phyloP scores from a whole-genome alignment of 139 green algal species.

The Chlorokybus atmophyticus region DNA sequence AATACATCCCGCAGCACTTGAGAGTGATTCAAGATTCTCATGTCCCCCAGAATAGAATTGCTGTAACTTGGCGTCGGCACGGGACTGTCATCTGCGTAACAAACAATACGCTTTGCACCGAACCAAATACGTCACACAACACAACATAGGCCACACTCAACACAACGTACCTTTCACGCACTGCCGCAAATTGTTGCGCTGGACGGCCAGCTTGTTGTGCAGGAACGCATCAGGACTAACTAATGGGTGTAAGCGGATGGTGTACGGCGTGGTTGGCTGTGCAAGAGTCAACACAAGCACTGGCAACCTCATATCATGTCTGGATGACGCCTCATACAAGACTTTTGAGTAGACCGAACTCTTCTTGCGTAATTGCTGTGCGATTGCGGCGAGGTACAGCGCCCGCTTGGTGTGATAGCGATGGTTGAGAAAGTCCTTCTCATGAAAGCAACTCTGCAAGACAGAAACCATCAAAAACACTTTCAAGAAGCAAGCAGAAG shows the following conservation, averaged over 20 bases:
- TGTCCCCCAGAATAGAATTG: conserved; percentile 12
- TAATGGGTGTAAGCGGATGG: conserved; percentile 9
- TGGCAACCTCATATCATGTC: conserved; percentile 23
- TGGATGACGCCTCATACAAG: too few species aligned
- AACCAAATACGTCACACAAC: background rate
- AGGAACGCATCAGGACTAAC: conserved; percentile 6
- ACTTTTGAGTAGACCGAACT: too few species aligned
- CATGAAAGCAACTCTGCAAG: conserved; percentile 20
- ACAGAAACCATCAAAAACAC: background rate
- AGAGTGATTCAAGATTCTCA: background rate
- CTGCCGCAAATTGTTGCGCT: conserved; percentile 17
- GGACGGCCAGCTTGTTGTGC: conserved; percentile 11
- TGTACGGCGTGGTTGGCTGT: conserved; percentile 12
- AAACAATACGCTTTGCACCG: too few species aligned
- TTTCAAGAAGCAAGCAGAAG: background rate
- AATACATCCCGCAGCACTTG: background rate
- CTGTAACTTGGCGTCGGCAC: conserved; percentile 15
- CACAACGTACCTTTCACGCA: background rate
- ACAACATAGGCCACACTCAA: background rate
- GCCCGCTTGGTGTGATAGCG: conserved; percentile 22
- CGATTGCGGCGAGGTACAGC: conserved; percentile 13
- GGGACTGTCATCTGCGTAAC: conserved; percentile 3
- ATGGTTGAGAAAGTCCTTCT: conserved; percentile 27
- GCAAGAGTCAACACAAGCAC: conserved; percentile 9
- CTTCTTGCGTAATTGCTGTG: background rate